Conservation (phyloP, 2,329 filamentous ascomycete species). For the Colletotrichum truncatum region DNA sequence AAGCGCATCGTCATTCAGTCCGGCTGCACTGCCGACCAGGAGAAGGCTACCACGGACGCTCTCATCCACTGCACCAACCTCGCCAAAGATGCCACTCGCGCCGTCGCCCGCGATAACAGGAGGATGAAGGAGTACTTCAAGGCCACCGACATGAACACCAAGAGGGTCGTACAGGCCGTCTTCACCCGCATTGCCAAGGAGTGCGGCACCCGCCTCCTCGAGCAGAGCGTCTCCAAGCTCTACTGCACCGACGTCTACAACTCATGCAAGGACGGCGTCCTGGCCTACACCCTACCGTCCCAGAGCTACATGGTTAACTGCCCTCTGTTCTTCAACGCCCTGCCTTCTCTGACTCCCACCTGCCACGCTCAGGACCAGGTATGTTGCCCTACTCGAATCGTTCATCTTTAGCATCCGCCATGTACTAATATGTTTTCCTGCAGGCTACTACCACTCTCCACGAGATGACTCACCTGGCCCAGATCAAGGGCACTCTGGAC, state of each 20-base stretch:
- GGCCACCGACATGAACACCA: constrained; percentile 47
- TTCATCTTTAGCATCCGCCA: no score
- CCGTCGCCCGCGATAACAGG: constrained; percentile 14
- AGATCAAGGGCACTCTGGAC: constrained; percentile 59
- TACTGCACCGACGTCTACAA: constrained; percentile 67
- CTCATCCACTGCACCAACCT: constrained; percentile 60
- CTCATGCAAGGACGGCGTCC: constrained; percentile 58
- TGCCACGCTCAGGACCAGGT: constrained; percentile 64
- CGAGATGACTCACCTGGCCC: constrained; percentile 70
- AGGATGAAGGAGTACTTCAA: constrained; percentile 73
- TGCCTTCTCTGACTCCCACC: constrained; percentile 55
- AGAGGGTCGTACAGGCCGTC: constrained; percentile 59
- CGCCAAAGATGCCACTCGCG: constrained; percentile 53
- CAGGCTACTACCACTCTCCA: constrained; percentile 72
- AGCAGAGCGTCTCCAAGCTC: constrained; percentile 58
- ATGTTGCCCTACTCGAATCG: no score
- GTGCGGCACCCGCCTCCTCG: constrained; percentile 54
- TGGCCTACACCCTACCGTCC: constrained; percentile 70
- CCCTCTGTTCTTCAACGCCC: constrained; percentile 63
- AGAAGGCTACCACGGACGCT: constrained; percentile 51
- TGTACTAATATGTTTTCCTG: constrained; percentile 61
- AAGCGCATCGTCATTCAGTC: constrained; percentile 59
- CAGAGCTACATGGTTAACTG: constrained; percentile 69
- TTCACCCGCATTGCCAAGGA: constrained; percentile 60
- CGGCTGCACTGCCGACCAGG: constrained; percentile 58